Conservation (phyloP, 352 stramenopile species). For the Pythium scleroteichum region DNA sequence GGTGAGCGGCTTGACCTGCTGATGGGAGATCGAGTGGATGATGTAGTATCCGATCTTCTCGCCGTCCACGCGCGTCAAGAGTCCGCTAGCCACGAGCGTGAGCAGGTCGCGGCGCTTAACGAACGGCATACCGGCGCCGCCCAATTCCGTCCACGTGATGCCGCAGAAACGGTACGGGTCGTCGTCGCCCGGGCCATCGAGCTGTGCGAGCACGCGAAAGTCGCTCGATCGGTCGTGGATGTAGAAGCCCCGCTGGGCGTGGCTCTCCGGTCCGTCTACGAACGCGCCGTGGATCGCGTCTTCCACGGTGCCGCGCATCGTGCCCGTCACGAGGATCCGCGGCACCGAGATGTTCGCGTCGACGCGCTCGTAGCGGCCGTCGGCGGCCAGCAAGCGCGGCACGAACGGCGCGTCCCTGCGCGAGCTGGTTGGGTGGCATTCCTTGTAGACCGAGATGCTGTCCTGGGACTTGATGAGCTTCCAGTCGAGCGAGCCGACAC, state of each 20-base stretch:
- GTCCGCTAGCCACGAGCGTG: constrained; percentile 15
- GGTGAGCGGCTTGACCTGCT: constrained; percentile 10
- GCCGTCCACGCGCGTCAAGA: constrained; percentile 1
- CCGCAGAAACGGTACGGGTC: constrained; percentile 25
- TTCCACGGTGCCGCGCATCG: constrained; percentile 22
- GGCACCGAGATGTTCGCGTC: constrained; percentile 22
- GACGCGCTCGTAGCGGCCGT: constrained; percentile 19
- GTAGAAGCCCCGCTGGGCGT: constrained; percentile 17
- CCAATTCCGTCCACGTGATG: constrained; percentile 21
- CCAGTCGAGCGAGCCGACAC: constrained; percentile 16
- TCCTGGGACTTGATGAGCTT: constrained; percentile 23
- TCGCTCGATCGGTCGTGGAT: constrained; percentile 19
- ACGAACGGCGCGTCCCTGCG: constrained; percentile 19
- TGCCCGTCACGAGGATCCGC: constrained; percentile 20
- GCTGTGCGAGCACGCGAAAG: constrained; percentile 15
- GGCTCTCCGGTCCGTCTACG: constrained; percentile 15
- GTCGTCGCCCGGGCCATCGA: constrained; percentile 11
- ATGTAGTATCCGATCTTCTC: constrained; percentile 29
- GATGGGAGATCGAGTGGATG: constrained; percentile 26
- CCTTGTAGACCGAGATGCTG: constrained; percentile 24
- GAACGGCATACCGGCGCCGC: constrained; percentile 17
- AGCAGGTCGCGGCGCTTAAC: constrained; percentile 22
- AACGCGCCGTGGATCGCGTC: constrained; percentile 26
- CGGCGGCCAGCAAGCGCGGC: constrained; percentile 16
- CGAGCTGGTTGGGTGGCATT: constrained; percentile 2